These are phyloP conservation scores for Pyronema omphalodes DNA, from an alignment of 495 filamentous ascomycete species.

Conservation along the genomic window DNA sequence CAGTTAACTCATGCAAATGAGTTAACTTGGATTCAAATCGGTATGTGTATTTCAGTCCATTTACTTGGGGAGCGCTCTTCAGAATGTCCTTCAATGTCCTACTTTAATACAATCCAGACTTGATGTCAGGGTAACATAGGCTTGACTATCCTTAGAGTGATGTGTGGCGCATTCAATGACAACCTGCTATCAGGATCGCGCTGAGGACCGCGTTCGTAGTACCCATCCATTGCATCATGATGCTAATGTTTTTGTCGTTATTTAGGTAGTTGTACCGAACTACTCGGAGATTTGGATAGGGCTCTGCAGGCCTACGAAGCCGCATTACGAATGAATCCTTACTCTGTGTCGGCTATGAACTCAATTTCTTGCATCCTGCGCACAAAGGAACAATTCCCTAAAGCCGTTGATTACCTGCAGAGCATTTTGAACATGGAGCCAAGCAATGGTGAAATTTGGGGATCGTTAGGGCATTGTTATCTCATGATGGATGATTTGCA, in stretches of 20 bases:
- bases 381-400: slow-evolving; percentile 80
- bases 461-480: slow-evolving; percentile 83
- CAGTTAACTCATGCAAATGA: slow-evolving; percentile 56
- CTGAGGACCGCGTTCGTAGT: neutral
- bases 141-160: no score
- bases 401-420: slow-evolving; percentile 83
- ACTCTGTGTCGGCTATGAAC: slow-evolving; percentile 86
- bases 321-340: slow-evolving; percentile 68
- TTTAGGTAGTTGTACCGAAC: slow-evolving; percentile 65
- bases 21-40: slow-evolving; percentile 81
- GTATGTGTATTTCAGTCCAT: slow-evolving; percentile 31
- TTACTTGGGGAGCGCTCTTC: no score
- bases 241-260: neutral
- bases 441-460: slow-evolving; percentile 89
- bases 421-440: slow-evolving; percentile 78
- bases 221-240: slow-evolving; percentile 1
- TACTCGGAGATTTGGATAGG: slow-evolving; percentile 74
- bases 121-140: no score
- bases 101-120: no score
- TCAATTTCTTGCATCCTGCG: slow-evolving; percentile 80
- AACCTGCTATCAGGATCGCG: neutral
- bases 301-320: slow-evolving; percentile 77
- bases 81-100: no score
- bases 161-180: slow-evolving; percentile 4
- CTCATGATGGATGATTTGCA: slow-evolving; percentile 99